Conservation (phyloP, 768 basidiomycete species). For the Asterophora lycoperdoides region DNA sequence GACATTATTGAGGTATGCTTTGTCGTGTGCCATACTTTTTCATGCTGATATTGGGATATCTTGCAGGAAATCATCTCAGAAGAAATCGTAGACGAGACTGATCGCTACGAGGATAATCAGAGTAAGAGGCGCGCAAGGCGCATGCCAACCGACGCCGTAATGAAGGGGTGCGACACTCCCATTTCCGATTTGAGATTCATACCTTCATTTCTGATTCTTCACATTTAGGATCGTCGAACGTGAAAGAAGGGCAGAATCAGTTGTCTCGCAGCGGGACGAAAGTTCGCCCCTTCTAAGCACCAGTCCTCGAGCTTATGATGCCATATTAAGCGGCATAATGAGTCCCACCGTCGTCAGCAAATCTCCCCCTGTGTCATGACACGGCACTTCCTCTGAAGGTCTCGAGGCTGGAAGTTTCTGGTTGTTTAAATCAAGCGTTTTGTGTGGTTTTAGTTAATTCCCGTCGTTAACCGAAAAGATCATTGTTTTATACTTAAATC, state of each 20-base stretch:
- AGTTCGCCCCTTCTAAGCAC: conserved; percentile 31
- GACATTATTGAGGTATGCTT: conserved; percentile 67
- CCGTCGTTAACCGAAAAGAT: too few species aligned
- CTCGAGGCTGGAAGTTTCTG: too few species aligned
- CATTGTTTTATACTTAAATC: too few species aligned
- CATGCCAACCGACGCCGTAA: conserved; percentile 66
- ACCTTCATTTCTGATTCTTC: not conserved
- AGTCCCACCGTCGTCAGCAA: conserved; percentile 7
- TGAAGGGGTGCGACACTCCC: conserved; percentile 58
- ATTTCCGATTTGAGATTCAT: conserved; percentile 7
- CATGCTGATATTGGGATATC: not conserved
- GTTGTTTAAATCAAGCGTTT: too few species aligned
- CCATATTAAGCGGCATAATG: not conserved
- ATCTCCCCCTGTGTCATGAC: conserved; percentile 1
- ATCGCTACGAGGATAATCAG: conserved; percentile 84
- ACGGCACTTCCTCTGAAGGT: too few species aligned
- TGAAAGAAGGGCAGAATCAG: conserved; percentile 33
- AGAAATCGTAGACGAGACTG: conserved; percentile 95
- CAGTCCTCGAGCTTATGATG: conserved; percentile 5
- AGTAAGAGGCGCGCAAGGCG: conserved; percentile 72
- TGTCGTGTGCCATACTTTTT: not conserved
- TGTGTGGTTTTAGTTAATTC: too few species aligned
- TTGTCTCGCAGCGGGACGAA: conserved; percentile 22
- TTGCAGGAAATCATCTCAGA: conserved; percentile 88
- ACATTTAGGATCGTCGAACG: conserved; percentile 50